Evolutionary conservation across 352 stramenopile genomes (phyloP).

Genomic region (Phytopythium boreale): DNA sequence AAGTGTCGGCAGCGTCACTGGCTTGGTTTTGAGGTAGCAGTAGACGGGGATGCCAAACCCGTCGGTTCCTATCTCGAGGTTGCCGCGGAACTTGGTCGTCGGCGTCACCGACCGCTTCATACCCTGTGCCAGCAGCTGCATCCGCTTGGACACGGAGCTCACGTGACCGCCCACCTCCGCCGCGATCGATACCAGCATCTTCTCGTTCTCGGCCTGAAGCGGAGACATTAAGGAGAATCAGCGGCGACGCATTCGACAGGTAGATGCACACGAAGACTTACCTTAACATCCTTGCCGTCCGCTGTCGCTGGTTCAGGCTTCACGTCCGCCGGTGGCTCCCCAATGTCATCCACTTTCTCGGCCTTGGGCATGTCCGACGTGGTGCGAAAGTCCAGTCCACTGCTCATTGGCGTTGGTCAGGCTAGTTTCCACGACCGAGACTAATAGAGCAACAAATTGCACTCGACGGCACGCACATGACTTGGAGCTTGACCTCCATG

Average conservation of each 20-base stretch:
- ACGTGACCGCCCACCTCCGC: slow-evolving; percentile 67
- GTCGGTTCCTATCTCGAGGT: slow-evolving; percentile 58
- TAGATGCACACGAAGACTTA: slow-evolving; percentile 1
- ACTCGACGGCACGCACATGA: slow-evolving; percentile 45
- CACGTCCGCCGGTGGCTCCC: slow-evolving; percentile 5
- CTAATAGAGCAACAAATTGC: too few species aligned
- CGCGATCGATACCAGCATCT: slow-evolving; percentile 82
- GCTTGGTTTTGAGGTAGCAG: slow-evolving; percentile 80
- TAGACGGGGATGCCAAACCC: slow-evolving; percentile 66
- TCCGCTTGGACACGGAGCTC: slow-evolving; percentile 60
- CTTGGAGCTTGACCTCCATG: slow-evolving; percentile 77
- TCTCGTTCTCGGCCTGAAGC: slow-evolving; percentile 66
- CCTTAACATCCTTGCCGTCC: slow-evolving; percentile 27
- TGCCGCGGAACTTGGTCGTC: slow-evolving; percentile 76
- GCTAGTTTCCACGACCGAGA: not conserved
- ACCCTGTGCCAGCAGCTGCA: slow-evolving; percentile 71
- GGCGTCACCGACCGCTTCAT: slow-evolving; percentile 73
- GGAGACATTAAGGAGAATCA: not conserved
- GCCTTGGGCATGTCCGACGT: slow-evolving; percentile 30
- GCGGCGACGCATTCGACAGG: not conserved
- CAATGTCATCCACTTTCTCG: slow-evolving; percentile 11
- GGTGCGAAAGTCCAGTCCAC: slow-evolving; percentile 65
- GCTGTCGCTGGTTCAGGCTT: slow-evolving; percentile 22
- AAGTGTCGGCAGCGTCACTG: slow-evolving; percentile 62
- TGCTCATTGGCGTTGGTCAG: slow-evolving; percentile 10